A percentile compares a stretch with the other conserved stretches of the same genome.
Conservation (phyloP, 768 basidiomycete species). For the Boletus tomentosulus region DNA sequence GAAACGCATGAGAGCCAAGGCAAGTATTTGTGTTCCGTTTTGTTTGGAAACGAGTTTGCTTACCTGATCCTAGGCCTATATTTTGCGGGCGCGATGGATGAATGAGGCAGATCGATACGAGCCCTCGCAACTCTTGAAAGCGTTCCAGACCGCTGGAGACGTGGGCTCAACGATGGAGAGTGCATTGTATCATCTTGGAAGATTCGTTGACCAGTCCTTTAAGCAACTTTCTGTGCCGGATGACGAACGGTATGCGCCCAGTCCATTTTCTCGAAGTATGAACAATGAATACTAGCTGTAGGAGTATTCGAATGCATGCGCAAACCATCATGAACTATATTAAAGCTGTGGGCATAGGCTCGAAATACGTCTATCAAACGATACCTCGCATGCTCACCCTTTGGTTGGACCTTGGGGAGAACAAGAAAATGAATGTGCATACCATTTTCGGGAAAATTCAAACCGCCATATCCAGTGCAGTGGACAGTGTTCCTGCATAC, state of each 20-base stretch:
- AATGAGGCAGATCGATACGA: conserved; percentile 84
- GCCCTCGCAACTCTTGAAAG: conserved; percentile 52
- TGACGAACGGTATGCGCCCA: conserved; percentile 46
- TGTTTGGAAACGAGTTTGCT: not conserved
- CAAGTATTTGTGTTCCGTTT: conserved; percentile 19
- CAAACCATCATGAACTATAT: conserved; percentile 65
- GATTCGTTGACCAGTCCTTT: conserved; percentile 79
- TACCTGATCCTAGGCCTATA: conserved; percentile 50
- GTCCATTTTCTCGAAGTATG: not conserved
- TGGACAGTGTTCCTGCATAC: conserved; percentile 65
- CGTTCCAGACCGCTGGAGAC: conserved; percentile 50
- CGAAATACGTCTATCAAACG: conserved; percentile 95
- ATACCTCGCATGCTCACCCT: conserved; percentile 91
- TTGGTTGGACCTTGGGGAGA: conserved; percentile 90
- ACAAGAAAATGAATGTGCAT: conserved; percentile 19
- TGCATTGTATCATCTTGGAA: conserved; percentile 79
- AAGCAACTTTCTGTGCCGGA: conserved; percentile 49
- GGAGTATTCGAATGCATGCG: conserved; percentile 60
- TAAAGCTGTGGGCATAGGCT: conserved; percentile 72
- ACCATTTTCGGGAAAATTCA: conserved; percentile 48
- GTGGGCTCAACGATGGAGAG: conserved; percentile 70
- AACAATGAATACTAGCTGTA: conserved; percentile 22
- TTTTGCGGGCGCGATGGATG: conserved; percentile 90
- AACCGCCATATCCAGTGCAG: conserved; percentile 47
- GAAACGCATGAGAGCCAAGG: conserved; percentile 69